A percentile compares a stretch with the other conserved stretches of the same genome.
Conservation (phyloP, 495 filamentous ascomycete species). For the Articulospora tetracladia region DNA sequence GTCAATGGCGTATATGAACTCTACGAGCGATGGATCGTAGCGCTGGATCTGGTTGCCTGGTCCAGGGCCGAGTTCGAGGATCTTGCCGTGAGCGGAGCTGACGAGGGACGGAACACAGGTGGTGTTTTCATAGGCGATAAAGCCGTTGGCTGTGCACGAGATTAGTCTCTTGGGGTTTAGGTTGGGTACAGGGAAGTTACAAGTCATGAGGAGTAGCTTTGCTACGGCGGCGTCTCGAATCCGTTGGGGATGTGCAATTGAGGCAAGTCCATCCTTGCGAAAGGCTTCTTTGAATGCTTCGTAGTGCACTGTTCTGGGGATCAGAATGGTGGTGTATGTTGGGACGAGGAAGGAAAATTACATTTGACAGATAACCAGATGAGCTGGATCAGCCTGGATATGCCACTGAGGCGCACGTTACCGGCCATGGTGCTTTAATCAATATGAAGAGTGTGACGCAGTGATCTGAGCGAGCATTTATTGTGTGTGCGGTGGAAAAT, state of each 20-base stretch:
- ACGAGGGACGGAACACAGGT: slow-evolving; percentile 40
- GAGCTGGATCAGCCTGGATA: too few relatives aligned
- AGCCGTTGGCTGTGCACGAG: slow-evolving; percentile 16
- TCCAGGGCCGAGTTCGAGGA: slow-evolving; percentile 49
- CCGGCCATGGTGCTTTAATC: too few relatives aligned
- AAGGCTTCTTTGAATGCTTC: slow-evolving; percentile 7
- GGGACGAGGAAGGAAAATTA: neutral
- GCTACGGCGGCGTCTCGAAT: slow-evolving; percentile 14
- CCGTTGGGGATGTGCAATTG: slow-evolving; percentile 1
- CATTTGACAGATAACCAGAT: slow-evolving; percentile 11
- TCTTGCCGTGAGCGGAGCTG: slow-evolving; percentile 29
- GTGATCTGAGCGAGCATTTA: too few relatives aligned
- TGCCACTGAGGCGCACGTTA: too few relatives aligned
- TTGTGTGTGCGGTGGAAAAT: too few relatives aligned
- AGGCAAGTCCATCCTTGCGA: slow-evolving; percentile 3
- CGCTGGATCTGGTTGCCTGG: slow-evolving; percentile 42
- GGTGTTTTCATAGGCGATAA: slow-evolving; percentile 38
- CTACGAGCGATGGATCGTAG: slow-evolving; percentile 32
- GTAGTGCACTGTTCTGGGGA: slow-evolving; percentile 7
- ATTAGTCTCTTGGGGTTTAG: neutral
- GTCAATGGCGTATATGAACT: slow-evolving; percentile 40
- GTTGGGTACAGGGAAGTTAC: neutral
- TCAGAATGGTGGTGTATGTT: slow-evolving; percentile 2
- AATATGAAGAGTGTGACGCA: too few relatives aligned
- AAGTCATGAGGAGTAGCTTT: slow-evolving; percentile 8